These are phyloP conservation scores for Pseudogymnoascus destructans DNA, from an alignment of 2,329 filamentous ascomycete genomes.

Conservation along the genomic window DNA sequence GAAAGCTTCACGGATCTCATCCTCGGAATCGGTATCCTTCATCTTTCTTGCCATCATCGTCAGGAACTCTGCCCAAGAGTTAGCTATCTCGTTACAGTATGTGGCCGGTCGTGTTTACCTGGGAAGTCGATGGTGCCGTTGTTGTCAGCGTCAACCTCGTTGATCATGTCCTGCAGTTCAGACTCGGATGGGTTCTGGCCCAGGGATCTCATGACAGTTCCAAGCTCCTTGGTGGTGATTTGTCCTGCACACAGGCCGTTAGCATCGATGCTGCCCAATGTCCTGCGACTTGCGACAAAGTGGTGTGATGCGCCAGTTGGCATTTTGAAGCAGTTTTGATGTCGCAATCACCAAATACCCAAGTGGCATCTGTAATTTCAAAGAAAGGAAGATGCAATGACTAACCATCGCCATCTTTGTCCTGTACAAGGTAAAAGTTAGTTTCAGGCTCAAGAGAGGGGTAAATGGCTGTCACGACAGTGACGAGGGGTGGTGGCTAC, in stretches of 20 bases:
- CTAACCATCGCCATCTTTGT: constrained; percentile 87
- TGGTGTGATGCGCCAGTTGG: constrained; percentile 9
- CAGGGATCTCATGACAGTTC: constrained; percentile 81
- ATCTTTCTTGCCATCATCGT: constrained; percentile 94
- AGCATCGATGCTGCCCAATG: not conserved
- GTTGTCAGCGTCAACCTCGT: constrained; percentile 85
- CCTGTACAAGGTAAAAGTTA: constrained; percentile 36
- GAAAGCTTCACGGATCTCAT: constrained; percentile 82
- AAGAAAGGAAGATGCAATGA: constrained; percentile 23
- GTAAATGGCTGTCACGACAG: constrained; percentile 17
- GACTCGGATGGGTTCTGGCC: constrained; percentile 85
- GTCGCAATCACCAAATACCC: not conserved
- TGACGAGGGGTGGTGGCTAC: constrained; percentile 30
- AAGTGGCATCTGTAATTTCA: not conserved
- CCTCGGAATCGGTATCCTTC: constrained; percentile 86
- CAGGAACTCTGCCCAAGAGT: constrained; percentile 54
- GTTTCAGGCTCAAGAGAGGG: constrained; percentile 14
- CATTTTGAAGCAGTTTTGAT: not conserved
- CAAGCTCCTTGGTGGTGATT: constrained; percentile 84
- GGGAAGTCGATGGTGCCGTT: constrained; percentile 88
- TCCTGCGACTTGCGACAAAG: not conserved
- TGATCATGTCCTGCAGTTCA: constrained; percentile 87
- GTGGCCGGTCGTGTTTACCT: constrained; percentile 41
- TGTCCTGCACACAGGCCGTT: constrained; percentile 43
- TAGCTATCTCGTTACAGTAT: constrained; percentile 14